phyloP scores from a whole-genome alignment of 208 protist species.

The Acanthamoeba quina region DNA sequence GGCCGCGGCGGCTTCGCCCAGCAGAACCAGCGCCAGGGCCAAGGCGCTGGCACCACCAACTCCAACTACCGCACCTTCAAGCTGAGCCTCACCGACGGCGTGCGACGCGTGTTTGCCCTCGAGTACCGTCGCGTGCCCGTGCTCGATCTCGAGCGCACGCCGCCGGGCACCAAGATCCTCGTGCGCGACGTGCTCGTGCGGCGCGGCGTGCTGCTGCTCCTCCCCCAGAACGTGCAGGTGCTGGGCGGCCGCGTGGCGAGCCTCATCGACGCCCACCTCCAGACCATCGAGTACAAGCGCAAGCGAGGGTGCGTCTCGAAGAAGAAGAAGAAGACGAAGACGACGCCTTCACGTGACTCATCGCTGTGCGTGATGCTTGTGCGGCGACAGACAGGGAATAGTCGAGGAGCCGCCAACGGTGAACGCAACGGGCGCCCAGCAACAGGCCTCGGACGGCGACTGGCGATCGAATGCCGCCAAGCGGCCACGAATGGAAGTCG shows the following conservation, averaged over 20 bases:
- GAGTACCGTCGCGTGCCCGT: slow-evolving; percentile 29
- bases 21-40: background rate
- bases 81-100: slow-evolving; percentile 67
- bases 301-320: background rate
- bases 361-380: too few relatives aligned
- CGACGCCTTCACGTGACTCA: background rate
- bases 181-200: slow-evolving; percentile 54
- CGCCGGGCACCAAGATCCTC: slow-evolving; percentile 65
- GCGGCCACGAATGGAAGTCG: background rate
- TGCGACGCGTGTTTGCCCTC: background rate
- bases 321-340: too few relatives aligned
- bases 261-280: slow-evolving; percentile 15
- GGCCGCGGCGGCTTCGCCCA: background rate
- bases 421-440: too few relatives aligned
- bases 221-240: slow-evolving; percentile 51
- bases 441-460: too few relatives aligned
- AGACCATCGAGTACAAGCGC: background rate
- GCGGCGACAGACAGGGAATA: background rate
- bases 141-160: background rate
- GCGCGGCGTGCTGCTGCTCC: slow-evolving; percentile 54
- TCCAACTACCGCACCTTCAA: slow-evolving; percentile 35
- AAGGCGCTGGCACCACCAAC: background rate
- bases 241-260: slow-evolving; percentile 49
- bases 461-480: background rate
- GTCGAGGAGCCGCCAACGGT: background rate